phyloP scores from a whole-genome alignment of 2,329 filamentous ascomycete species.

The Aphanocladium album region DNA sequence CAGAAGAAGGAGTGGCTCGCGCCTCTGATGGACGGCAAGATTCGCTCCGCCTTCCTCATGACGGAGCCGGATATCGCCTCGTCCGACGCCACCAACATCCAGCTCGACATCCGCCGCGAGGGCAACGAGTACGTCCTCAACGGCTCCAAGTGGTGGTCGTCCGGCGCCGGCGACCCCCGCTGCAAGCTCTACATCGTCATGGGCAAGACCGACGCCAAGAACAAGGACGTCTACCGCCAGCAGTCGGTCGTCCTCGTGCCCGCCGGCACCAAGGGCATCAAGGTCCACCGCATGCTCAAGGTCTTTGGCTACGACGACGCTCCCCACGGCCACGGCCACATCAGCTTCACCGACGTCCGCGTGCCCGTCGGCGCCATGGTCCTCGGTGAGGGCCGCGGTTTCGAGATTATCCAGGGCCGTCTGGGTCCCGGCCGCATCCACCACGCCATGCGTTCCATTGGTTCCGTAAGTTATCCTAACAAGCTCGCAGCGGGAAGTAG shows the following conservation, averaged over 20 bases:
- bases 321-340: conserved; percentile 95
- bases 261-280: conserved; percentile 74
- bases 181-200: conserved; percentile 95
- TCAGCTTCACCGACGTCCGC: conserved; percentile 83
- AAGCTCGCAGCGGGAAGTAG: too few relatives aligned
- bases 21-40: conserved; percentile 77
- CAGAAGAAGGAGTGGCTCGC: conserved; percentile 82
- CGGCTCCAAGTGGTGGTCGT: conserved; percentile 99
- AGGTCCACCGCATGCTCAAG: conserved; percentile 86
- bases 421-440: conserved; percentile 95
- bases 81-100: conserved; percentile 89
- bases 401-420: conserved; percentile 97
- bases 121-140: conserved; percentile 89
- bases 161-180: conserved; percentile 85
- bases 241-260: conserved; percentile 93
- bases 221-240: conserved; percentile 76
- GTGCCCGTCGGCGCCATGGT: conserved; percentile 81
- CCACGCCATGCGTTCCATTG: conserved; percentile 94
- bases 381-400: conserved; percentile 87
- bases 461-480: conserved; percentile 53
- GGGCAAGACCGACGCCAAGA: conserved; percentile 79
- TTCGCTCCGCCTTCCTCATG: conserved; percentile 89
- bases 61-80: conserved; percentile 86
- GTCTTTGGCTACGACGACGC: conserved; percentile 97
- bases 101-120: conserved; percentile 74